Evolutionary conservation across 306 rosid species (phyloP).

Genomic region (Alnus rubra): DNA sequence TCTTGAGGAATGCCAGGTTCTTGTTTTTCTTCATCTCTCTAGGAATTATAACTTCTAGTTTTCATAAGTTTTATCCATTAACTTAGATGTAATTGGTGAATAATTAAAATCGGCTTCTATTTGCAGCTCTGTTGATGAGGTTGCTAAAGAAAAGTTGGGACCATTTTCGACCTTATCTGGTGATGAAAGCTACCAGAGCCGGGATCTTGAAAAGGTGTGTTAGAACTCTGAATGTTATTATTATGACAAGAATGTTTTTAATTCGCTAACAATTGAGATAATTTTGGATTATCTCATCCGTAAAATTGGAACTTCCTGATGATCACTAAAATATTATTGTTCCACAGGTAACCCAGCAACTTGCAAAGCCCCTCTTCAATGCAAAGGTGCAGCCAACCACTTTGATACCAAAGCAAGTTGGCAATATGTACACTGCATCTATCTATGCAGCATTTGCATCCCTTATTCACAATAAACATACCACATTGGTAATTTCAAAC

Average conservation of each 20-base stretch:
- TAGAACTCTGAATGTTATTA: background rate
- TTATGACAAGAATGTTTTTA: constrained; percentile 8
- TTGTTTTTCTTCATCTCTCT: constrained; percentile 19
- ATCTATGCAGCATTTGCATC: constrained; percentile 95
- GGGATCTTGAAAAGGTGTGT: constrained; percentile 92
- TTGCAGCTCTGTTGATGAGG: constrained; percentile 77
- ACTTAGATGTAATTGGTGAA: constrained; percentile 25
- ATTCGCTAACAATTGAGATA: background rate
- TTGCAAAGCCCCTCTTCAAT: constrained; percentile 78
- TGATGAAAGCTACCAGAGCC: constrained; percentile 89
- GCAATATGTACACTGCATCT: constrained; percentile 99
- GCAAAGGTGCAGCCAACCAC: constrained; percentile 91
- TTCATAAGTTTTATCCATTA: constrained; percentile 13
- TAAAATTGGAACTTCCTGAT: constrained; percentile 22
- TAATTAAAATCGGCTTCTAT: constrained; percentile 28
- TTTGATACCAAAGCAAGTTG: constrained; percentile 91
- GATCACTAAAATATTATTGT: constrained; percentile 15
- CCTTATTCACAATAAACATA: constrained; percentile 76
- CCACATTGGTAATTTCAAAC: constrained; percentile 58
- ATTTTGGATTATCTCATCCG: background rate
- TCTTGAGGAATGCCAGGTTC: constrained; percentile 76
- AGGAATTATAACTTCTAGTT: constrained; percentile 18
- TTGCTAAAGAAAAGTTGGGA: constrained; percentile 68
- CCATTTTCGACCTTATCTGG: constrained; percentile 68
- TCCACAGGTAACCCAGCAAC: constrained; percentile 81